These are phyloP conservation scores for Xerophyta viscosa DNA, from an alignment of 106 monocot species.

Conservation along the genomic window DNA sequence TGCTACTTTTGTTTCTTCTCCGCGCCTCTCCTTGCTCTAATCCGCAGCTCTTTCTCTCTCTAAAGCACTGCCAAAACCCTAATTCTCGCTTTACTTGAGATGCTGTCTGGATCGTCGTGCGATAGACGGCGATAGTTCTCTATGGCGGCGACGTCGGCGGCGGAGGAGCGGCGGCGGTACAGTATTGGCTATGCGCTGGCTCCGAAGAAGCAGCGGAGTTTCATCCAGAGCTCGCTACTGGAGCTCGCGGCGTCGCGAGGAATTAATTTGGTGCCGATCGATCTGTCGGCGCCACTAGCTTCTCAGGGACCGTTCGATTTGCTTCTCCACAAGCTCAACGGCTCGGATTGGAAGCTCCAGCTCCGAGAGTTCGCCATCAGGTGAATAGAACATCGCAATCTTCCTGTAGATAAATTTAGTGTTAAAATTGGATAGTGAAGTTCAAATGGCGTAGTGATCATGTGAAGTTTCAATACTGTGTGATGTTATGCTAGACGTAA, in stretches of 20 bases:
- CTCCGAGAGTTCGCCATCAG: conserved; percentile 18
- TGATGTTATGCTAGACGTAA: too few species aligned
- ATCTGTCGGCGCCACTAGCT: conserved; percentile 25
- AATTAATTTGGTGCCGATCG: conserved; percentile 49
- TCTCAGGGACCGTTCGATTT: conserved; percentile 36
- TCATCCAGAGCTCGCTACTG: conserved; percentile 48
- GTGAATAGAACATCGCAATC: too few species aligned
- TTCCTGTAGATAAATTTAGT: too few species aligned
- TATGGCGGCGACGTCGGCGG: background rate
- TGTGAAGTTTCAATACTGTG: too few species aligned
- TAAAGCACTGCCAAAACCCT: background rate
- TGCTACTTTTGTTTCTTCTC: too few species aligned
- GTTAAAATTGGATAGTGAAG: too few species aligned
- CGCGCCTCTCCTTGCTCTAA: too few species aligned
- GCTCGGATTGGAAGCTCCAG: conserved; percentile 26
- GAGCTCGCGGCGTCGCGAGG: conserved; percentile 23
- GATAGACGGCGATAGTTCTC: background rate
- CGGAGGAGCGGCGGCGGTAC: conserved; percentile 7
- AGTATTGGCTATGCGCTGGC: conserved; percentile 41
- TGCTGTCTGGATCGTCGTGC: background rate
- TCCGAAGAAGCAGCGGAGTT: conserved; percentile 39
- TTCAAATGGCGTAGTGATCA: background rate
- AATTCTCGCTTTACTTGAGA: background rate
- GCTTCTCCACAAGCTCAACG: conserved; percentile 54
- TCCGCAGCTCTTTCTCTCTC: too few species aligned